Conservation (phyloP, 768 basidiomycete species). For the Termitomyces eurrhizus region DNA sequence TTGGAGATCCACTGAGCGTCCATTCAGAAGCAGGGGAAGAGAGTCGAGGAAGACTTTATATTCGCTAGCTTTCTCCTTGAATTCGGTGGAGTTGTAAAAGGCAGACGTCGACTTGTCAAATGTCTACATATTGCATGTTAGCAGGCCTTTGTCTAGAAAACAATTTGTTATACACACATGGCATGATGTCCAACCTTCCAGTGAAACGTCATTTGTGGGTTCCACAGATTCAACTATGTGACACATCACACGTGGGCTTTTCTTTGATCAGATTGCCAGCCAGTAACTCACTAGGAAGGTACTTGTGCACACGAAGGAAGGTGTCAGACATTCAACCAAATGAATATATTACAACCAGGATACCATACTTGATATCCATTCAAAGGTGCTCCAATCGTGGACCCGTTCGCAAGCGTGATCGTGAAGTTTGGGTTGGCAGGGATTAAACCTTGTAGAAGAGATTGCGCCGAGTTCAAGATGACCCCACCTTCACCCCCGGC, state of each 20-base stretch:
- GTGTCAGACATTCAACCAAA: not conserved
- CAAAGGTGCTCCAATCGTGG: slow-evolving; percentile 53
- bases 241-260: not conserved
- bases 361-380: slow-evolving; percentile 57
- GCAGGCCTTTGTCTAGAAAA: not conserved
- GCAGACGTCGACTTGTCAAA: slow-evolving; percentile 41
- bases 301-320: slow-evolving; percentile 20
- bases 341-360: not conserved
- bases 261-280: not conserved
- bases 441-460: slow-evolving; percentile 67
- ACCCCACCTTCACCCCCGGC: slow-evolving; percentile 66
- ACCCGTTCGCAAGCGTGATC: slow-evolving; percentile 63
- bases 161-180: slow-evolving; percentile 29
- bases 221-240: slow-evolving; percentile 55
- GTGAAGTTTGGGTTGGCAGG: slow-evolving; percentile 44
- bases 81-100: slow-evolving; percentile 54
- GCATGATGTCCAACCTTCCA: slow-evolving; percentile 67
- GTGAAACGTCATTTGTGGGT: slow-evolving; percentile 53
- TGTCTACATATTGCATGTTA: slow-evolving; percentile 28
- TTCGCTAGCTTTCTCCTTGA: slow-evolving; percentile 41
- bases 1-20: slow-evolving; percentile 44
- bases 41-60: slow-evolving; percentile 43
- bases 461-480: slow-evolving; percentile 62
- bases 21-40: slow-evolving; percentile 51
- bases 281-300: slow-evolving; percentile 34